Evolutionary conservation across 2,329 filamentous ascomycete genomes (phyloP).

Genomic region (Phoma sp.): DNA sequence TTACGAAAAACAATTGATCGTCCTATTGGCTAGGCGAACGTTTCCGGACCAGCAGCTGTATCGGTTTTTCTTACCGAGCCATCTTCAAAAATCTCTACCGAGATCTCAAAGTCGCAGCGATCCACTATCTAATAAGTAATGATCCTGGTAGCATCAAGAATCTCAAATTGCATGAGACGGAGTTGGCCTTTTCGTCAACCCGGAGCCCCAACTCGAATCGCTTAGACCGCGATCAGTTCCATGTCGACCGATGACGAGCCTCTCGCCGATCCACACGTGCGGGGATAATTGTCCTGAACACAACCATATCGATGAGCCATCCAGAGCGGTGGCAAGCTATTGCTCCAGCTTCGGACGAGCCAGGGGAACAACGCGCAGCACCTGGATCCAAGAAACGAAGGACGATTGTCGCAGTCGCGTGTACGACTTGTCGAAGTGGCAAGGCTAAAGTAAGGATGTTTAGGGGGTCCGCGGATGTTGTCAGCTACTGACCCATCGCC

Average conservation of each 20-base stretch:
- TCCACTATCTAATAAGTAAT: slow-evolving; percentile 1
- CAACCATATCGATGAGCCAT: slow-evolving; percentile 23
- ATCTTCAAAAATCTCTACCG: slow-evolving; percentile 9
- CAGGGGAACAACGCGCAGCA: slow-evolving; percentile 24
- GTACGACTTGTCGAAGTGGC: slow-evolving; percentile 29
- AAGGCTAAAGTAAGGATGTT: slow-evolving; percentile 32
- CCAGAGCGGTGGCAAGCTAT: slow-evolving; percentile 33
- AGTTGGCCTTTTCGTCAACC: not conserved
- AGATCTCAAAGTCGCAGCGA: slow-evolving; percentile 7
- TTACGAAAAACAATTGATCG: not conserved
- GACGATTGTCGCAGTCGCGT: slow-evolving; percentile 32
- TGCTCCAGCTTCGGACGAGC: slow-evolving; percentile 32
- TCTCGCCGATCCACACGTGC: slow-evolving; percentile 13
- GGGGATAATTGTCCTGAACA: not conserved
- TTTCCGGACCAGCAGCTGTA: slow-evolving; percentile 6
- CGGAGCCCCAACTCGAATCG: not conserved
- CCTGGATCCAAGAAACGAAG: slow-evolving; percentile 26
- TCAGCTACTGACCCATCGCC: slow-evolving; percentile 3
- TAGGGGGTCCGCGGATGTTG: not conserved
- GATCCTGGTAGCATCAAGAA: not conserved
- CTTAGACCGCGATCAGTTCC: not conserved
- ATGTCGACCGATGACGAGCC: slow-evolving; percentile 9
- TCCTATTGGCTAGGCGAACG: slow-evolving; percentile 18
- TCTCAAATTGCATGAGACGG: not conserved
- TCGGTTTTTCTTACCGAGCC: slow-evolving; percentile 19